Base-by-base conservation (phyloP, 345 rosid genomes). In the Citrus medica region DNA sequence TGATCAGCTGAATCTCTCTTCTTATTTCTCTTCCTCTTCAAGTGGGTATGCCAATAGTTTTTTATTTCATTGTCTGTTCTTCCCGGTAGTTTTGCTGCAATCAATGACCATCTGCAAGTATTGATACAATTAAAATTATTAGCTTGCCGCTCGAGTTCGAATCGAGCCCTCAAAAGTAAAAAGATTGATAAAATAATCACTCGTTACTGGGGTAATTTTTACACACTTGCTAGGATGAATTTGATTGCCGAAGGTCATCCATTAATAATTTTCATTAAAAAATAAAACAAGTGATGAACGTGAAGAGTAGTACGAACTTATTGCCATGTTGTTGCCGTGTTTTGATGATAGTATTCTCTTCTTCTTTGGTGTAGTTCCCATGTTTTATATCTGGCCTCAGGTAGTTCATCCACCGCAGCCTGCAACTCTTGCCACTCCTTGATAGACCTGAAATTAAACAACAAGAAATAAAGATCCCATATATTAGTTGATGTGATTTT, bases 381-480 rank as follows among this genome's bases (percentile, higher is more conserved):
- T 62, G 86, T 55, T 83, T 87, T 56, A 87, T 35, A 25, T 80
- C 78, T 0, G 90, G 86, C 10, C 81, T 56, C 21, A 85, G 84
- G 61, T 87, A 87, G 58, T 87, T 87, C 82, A 79, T 48, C 88
- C 88, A 87, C 5, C 90, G 71, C 56, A 85, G 65, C 62, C 90
- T 83, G 73, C 89, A 87, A 73, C 87, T 87, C 82, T 84, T 87
- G 6, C 89, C 89, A 58, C 83, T 75, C 74, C 87, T 83, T 32
- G 79, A 60, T 8, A 87, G 73, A 37, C 89, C 89, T 87, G 72
- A 5, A 25, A 12, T 12, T 46, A 46, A 46, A 46, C 51, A 46
- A 46, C 51, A 46, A 42, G 0, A 42, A 35, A 4, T 33, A 46
- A 12, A 46, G 51, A 46, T 46, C 1, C 51, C 16, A 46, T 46